Base-by-base conservation (phyloP, 1,139 yeast genomes). In the Diutina neorugosa region DNA sequence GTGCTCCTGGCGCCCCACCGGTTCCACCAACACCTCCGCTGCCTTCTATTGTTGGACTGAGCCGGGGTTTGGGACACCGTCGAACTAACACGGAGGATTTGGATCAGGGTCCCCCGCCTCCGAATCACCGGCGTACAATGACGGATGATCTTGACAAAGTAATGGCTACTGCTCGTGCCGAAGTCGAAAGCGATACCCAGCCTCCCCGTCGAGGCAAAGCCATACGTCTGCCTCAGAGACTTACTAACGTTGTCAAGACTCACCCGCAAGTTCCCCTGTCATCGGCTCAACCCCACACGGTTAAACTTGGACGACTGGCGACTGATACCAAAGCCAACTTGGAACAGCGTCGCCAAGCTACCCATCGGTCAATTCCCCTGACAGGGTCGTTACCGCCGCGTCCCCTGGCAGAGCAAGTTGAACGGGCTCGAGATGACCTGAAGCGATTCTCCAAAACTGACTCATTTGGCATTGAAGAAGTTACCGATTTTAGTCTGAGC, bases 161-260 rank as follows among this genome's bases (percentile, higher is more conserved):
- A 9, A 46, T 46, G 50, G 50, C 25, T 3, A 46, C 50, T n/a
- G 50, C 50, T 6, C 19, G 50, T 11, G 50, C 50, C n/a, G 50
- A 46, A 19, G 50, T 34, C 4, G 44, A 42, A 20, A 18, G n/a
- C n/a, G 44, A 42, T 40, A 18, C 18, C 20, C 43, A 8, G 5
- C 19, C 43, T 9, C 18, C 20, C 7, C 18, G 20, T 7, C 20
- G 20, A 2, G 20, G 20, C 4, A 40, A 40, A 18, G 43, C 20
- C 16, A 7, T 16, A 4, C 43, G 43, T n/a, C 43, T 40, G 43
- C 43, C 43, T 18, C 43, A 40, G 11, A 40, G 43, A 9, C 37
- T n/a, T 5, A 14, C 37, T 3, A 31, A 31, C 12, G 14, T 31
- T 11, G 37, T 31, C 37, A 31, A 31, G n/a, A 31, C 12, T 12